Conservation (phyloP, 176 grass and related monocot genomes). For the Typha latifolia region DNA sequence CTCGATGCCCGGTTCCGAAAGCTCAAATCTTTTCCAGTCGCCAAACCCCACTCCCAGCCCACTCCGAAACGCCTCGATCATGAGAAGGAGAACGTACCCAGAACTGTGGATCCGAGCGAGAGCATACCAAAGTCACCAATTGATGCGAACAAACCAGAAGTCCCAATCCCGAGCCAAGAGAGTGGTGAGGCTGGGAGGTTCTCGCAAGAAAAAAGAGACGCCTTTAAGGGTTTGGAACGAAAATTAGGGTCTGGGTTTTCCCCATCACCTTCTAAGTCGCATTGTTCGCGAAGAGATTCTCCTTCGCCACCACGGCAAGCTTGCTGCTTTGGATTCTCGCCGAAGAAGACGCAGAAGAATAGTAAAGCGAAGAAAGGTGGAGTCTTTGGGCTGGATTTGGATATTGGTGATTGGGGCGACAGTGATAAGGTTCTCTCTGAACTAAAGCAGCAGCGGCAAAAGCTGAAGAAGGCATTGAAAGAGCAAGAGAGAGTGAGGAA, state of each 20-base stretch:
- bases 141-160: no score
- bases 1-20: slow-evolving; percentile 79
- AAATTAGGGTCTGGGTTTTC: background rate
- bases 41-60: no score
- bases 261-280: background rate
- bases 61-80: background rate
- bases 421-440: slow-evolving; percentile 29
- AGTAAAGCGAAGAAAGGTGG: slow-evolving; percentile 22
- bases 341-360: background rate
- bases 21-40: slow-evolving; percentile 66
- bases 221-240: background rate
- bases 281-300: background rate
- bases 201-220: no score
- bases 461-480: slow-evolving; percentile 69
- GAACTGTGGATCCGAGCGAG: no score
- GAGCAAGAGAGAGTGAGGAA: slow-evolving; percentile 63
- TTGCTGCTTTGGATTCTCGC: background rate
- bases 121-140: no score
- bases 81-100: no score
- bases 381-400: slow-evolving; percentile 18
- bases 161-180: no score
- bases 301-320: no score
- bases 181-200: background rate
- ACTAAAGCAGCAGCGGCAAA: slow-evolving; percentile 62
- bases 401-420: slow-evolving; percentile 42